Percentiles rank a stretch among this genome's conserved stretches.
Evolutionary conservation across 768 basidiomycete species (phyloP).

Genomic region (Tubosaeta sp.): DNA sequence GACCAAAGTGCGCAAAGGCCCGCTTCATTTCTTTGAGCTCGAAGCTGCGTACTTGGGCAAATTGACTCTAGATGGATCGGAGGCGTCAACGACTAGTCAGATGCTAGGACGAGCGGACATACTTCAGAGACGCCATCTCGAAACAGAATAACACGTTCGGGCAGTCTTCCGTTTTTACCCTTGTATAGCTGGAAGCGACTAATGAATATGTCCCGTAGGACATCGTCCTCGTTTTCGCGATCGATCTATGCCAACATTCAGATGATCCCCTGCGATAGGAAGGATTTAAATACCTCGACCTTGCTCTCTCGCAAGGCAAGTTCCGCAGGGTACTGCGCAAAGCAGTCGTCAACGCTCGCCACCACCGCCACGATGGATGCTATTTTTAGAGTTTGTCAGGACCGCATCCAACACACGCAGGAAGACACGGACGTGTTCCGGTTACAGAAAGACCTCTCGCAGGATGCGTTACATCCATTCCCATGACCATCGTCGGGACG

Average conservation of each 20-base stretch:
- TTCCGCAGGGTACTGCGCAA: constrained; percentile 47
- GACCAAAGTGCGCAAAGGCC: constrained; percentile 38
- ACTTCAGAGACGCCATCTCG: constrained; percentile 82
- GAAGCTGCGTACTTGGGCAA: constrained; percentile 37
- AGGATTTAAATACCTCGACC: constrained; percentile 52
- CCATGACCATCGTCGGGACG: constrained; percentile 50
- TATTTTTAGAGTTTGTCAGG: neutral
- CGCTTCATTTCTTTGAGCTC: constrained; percentile 39
- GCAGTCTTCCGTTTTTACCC: constrained; percentile 33
- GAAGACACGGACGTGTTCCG: constrained; percentile 34
- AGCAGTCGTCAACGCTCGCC: constrained; percentile 42
- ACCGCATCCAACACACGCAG: no score
- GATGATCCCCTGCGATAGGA: neutral
- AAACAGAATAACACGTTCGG: constrained; percentile 44
- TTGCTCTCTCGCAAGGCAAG: constrained; percentile 48
- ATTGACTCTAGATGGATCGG: constrained; percentile 39
- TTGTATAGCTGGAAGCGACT: constrained; percentile 41
- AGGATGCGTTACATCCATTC: constrained; percentile 69
- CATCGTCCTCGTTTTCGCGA: constrained; percentile 28
- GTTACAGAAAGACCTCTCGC: constrained; percentile 56
- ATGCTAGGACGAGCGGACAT: constrained; percentile 3
- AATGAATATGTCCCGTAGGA: constrained; percentile 44
- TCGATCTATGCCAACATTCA: constrained; percentile 5
- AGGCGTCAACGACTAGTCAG: neutral
- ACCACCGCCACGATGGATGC: constrained; percentile 54